Conservation (phyloP, 768 basidiomycete species). For the Agaricus sinodeliciosus region DNA sequence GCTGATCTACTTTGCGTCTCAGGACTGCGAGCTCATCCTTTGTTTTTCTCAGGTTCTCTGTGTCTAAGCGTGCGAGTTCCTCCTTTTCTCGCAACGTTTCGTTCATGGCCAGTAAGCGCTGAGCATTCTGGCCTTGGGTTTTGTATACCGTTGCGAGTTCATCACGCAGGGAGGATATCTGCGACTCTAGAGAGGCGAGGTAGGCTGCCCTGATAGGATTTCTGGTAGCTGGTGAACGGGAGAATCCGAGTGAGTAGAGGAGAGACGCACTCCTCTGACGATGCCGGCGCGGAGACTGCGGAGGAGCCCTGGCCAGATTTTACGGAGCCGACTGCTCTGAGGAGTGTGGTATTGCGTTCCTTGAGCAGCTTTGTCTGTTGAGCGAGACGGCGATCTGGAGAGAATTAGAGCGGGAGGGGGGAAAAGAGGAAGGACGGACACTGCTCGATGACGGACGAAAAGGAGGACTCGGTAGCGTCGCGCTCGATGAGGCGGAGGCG, state of each 20-base stretch:
- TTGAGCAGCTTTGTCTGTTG: conserved; percentile 89
- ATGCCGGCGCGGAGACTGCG: conserved; percentile 52
- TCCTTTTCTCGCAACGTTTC: conserved; percentile 94
- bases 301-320: conserved; percentile 56
- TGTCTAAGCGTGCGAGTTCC: conserved; percentile 74
- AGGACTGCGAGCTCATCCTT: conserved; percentile 69
- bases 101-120: conserved; percentile 87
- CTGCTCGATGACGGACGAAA: conserved; percentile 85
- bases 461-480: conserved; percentile 75
- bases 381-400: conserved; percentile 80
- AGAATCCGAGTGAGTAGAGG: conserved; percentile 7
- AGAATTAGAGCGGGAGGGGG: conserved; percentile 12
- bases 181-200: conserved; percentile 86
- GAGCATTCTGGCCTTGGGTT: conserved; percentile 93
- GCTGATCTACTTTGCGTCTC: conserved; percentile 74
- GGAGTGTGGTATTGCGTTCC: conserved; percentile 83
- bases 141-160: conserved; percentile 95
- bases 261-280: conserved; percentile 62
- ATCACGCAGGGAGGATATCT: conserved; percentile 86
- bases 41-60: conserved; percentile 71
- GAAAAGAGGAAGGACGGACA: conserved; percentile 46
- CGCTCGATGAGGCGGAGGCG: conserved; percentile 76
- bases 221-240: conserved; percentile 30
- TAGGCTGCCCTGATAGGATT: conserved; percentile 86
- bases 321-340: conserved; percentile 77